A percentile compares a stretch with the other conserved stretches of the same genome.
Evolutionary conservation across 78 protist genomes (phyloP).

Genomic region (Isochrysis galbana): DNA sequence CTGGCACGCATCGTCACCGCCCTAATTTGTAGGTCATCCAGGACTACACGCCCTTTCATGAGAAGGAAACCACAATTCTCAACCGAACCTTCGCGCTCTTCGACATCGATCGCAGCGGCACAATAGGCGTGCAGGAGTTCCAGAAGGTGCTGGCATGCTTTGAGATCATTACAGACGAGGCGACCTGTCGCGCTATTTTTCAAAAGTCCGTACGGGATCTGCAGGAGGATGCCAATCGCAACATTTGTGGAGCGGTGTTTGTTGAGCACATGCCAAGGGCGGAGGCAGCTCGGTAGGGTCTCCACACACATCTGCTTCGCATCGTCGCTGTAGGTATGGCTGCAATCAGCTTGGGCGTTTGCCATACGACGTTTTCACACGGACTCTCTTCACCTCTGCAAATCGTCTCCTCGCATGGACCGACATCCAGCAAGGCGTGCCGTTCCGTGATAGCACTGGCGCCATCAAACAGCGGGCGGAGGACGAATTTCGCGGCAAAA

Average conservation of each 20-base stretch:
- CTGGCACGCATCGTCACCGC: background rate
- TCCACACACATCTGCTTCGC: background rate
- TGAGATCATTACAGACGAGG: background rate
- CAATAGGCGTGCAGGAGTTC: background rate
- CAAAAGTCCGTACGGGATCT: background rate
- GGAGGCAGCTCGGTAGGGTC: background rate
- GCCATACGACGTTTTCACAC: background rate
- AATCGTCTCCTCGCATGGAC: slow-evolving; percentile 24
- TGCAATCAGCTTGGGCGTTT: background rate
- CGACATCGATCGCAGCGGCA: background rate
- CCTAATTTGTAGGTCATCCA: background rate
- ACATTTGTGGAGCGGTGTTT: no score
- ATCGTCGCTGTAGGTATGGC: background rate
- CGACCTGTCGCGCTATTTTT: background rate
- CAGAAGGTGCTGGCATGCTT: background rate
- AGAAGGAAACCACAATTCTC: background rate
- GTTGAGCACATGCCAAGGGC: no score
- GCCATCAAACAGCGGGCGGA: background rate
- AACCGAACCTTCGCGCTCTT: background rate
- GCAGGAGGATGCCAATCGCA: no score
- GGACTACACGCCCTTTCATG: background rate
- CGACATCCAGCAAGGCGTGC: background rate
- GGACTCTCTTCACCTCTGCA: background rate
- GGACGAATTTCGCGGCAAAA: background rate
- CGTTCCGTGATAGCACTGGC: background rate